Evolutionary conservation across 441 rosid species (phyloP).

Genomic region (Viola pubescens): DNA sequence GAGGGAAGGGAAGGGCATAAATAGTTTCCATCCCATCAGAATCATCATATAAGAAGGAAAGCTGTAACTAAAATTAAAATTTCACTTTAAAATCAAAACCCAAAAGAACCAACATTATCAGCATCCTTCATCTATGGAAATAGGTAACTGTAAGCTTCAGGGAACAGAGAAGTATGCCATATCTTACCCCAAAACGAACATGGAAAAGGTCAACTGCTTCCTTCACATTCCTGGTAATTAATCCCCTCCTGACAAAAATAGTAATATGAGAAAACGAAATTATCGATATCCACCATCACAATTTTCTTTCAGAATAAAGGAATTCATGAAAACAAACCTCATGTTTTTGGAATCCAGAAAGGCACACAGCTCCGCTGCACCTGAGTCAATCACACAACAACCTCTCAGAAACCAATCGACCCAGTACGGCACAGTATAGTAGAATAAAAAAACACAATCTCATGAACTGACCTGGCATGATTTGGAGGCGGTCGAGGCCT

Average conservation of each 20-base stretch:
- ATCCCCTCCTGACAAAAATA: constrained; percentile 54
- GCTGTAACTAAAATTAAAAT: not conserved
- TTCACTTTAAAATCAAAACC: not conserved
- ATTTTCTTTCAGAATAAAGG: not conserved
- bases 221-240: constrained; percentile 84
- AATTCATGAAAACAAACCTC: constrained; percentile 34
- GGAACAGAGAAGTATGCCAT: not conserved
- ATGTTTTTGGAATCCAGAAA: constrained; percentile 82
- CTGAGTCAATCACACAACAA: constrained; percentile 32
- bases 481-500: constrained; percentile 75
- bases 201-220: constrained; percentile 79
- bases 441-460: not conserved
- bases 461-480: constrained; percentile 67
- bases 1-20: no score
- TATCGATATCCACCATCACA: not conserved
- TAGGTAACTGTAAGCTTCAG: not conserved
- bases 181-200: constrained; percentile 58
- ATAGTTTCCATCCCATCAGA: no score
- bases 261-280: not conserved
- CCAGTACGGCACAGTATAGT: not conserved
- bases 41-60: no score
- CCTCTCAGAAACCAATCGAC: constrained; percentile 5
- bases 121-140: no score
- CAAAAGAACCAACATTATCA: not conserved
- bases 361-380: constrained; percentile 63